Percentiles rank a stretch among this genome's conserved stretches.
phyloP scores from a whole-genome alignment of 2,329 filamentous ascomycete species.

The Pseudomassariella vexata region DNA sequence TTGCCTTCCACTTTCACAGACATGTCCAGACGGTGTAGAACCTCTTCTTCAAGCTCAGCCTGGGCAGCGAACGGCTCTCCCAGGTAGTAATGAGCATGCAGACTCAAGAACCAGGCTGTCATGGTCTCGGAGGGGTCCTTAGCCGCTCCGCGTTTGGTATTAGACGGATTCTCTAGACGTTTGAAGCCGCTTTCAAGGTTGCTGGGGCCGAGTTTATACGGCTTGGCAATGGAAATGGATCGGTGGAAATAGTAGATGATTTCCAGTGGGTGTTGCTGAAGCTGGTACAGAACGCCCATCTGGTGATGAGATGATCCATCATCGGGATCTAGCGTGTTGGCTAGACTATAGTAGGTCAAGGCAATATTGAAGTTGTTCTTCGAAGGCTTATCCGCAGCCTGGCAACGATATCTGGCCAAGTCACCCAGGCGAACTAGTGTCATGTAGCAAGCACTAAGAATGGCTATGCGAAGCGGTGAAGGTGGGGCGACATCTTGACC shows the following conservation, averaged over 20 bases:
- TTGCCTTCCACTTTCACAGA: slow-evolving; percentile 65
- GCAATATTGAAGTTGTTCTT: slow-evolving; percentile 73
- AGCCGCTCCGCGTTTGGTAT: slow-evolving; percentile 24
- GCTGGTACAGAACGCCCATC: slow-evolving; percentile 77
- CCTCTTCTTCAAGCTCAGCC: slow-evolving; percentile 78
- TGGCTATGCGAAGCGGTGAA: slow-evolving; percentile 44
- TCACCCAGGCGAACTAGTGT: slow-evolving; percentile 86
- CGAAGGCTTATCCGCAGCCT: slow-evolving; percentile 59
- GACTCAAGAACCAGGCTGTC: slow-evolving; percentile 74
- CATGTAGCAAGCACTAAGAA: slow-evolving; percentile 72
- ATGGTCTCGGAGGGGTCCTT: slow-evolving; percentile 59
- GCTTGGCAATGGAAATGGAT: slow-evolving; percentile 66
- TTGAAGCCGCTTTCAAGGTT: slow-evolving; percentile 80
- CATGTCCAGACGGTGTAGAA: slow-evolving; percentile 70
- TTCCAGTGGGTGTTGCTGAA: slow-evolving; percentile 73
- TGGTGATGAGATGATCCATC: slow-evolving; percentile 86
- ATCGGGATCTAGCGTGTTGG: slow-evolving; percentile 69
- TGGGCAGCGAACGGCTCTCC: slow-evolving; percentile 70
- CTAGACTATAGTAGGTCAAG: slow-evolving; percentile 78
- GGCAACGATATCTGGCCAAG: slow-evolving; percentile 77
- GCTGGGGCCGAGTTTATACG: slow-evolving; percentile 65
- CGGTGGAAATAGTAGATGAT: slow-evolving; percentile 88
- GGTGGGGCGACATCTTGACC: slow-evolving; percentile 36
- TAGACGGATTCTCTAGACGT: slow-evolving; percentile 35
- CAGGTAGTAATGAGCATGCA: slow-evolving; percentile 80